Conservation (phyloP, 768 basidiomycete species). For the Lentinula guzmanii region DNA sequence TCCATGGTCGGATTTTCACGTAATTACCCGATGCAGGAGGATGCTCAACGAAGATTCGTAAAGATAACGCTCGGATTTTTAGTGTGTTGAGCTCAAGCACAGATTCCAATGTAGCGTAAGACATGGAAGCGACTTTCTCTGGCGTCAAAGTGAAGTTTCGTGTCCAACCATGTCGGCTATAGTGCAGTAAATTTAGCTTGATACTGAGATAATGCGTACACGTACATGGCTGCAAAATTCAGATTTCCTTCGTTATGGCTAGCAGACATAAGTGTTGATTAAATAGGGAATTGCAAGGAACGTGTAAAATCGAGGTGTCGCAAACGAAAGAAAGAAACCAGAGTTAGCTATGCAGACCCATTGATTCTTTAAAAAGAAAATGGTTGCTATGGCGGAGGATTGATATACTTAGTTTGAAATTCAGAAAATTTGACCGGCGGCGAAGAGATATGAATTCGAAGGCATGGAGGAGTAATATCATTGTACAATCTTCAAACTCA, state of each 20-base stretch:
- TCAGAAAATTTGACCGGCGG: neutral
- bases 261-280: neutral
- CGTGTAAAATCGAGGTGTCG: neutral
- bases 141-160: constrained; percentile 16
- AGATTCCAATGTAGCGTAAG: constrained; percentile 17
- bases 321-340: neutral
- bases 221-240: constrained; percentile 8
- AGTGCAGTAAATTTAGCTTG: neutral
- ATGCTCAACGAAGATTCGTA: constrained; percentile 18
- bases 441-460: neutral
- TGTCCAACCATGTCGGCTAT: constrained; percentile 20
- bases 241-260: constrained; percentile 4
- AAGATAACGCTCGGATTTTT: constrained; percentile 15
- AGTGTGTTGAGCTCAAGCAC: constrained; percentile 19
- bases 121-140: constrained; percentile 14
- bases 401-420: neutral
- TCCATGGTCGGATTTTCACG: constrained; percentile 15
- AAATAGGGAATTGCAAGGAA: neutral
- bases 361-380: neutral
- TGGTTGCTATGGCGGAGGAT: neutral
- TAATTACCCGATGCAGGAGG: constrained; percentile 16
- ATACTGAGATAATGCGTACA: neutral
- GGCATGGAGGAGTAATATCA: too few relatives aligned
- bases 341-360: neutral
- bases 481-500: too few relatives aligned